A percentile compares a stretch with the other conserved stretches of the same genome.
Evolutionary conservation across 1,284 basidiomycete species (phyloP).

Genomic region (Trametes pubescens): DNA sequence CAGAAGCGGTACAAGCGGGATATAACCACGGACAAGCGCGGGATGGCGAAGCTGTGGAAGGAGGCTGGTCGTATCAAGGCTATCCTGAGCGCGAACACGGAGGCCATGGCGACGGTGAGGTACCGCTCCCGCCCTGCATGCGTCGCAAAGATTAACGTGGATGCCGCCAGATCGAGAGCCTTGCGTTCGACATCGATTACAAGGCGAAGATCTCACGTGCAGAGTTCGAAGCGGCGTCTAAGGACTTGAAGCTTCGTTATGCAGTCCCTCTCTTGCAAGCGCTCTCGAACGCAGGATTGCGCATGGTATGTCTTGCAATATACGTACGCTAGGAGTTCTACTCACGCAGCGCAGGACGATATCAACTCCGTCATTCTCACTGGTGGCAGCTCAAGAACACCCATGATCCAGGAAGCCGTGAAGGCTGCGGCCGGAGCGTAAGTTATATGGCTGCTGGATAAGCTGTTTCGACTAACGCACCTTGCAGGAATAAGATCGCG

Average conservation of each 20-base stretch:
- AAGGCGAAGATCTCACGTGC: slow-evolving; percentile 79
- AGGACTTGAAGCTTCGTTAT: slow-evolving; percentile 70
- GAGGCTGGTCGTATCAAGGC: slow-evolving; percentile 93
- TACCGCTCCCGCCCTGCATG: slow-evolving; percentile 13
- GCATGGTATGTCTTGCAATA: slow-evolving; percentile 52
- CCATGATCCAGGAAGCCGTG: slow-evolving; percentile 89
- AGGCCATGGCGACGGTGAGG: slow-evolving; percentile 76
- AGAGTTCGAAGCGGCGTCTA: slow-evolving; percentile 78
- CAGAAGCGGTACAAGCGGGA: slow-evolving; percentile 71
- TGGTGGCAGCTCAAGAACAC: slow-evolving; percentile 90
- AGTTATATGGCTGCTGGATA: slow-evolving; percentile 37
- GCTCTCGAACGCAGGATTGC: slow-evolving; percentile 72
- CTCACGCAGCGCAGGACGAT: slow-evolving; percentile 56
- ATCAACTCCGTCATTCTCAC: slow-evolving; percentile 91
- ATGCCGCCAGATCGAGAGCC: slow-evolving; percentile 79
- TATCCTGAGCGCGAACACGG: slow-evolving; percentile 92
- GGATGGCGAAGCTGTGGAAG: slow-evolving; percentile 93
- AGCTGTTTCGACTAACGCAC: slow-evolving; percentile 11
- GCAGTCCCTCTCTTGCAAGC: slow-evolving; percentile 83
- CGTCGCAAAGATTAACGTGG: slow-evolving; percentile 15
- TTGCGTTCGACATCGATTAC: slow-evolving; percentile 93
- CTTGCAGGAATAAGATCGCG: slow-evolving; percentile 77
- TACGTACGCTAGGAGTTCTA: not conserved
- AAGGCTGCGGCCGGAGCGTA: slow-evolving; percentile 80
- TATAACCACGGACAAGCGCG: slow-evolving; percentile 79